Percentiles rank a stretch among this genome's conserved stretches.
Conservation (phyloP, 192 early-diverging fungal species). For the Coemansia sp. region DNA sequence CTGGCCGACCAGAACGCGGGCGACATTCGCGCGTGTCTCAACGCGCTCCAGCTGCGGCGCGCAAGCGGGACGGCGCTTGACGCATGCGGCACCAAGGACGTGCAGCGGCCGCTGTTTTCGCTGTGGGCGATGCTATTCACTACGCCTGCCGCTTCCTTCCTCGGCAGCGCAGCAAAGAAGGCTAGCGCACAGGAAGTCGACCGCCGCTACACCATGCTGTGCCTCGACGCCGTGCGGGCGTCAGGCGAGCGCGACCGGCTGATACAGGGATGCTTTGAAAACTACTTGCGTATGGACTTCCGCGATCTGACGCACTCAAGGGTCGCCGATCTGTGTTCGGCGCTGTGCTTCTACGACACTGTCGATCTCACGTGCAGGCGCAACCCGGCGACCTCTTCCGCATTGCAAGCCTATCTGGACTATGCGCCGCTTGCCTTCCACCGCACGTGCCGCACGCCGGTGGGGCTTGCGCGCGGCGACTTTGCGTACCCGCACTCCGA, state of each 20-base stretch:
- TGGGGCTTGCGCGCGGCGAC: constrained; percentile 60
- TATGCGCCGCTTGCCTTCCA: constrained; percentile 78
- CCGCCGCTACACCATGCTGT: constrained; percentile 38
- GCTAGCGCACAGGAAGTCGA: not conserved
- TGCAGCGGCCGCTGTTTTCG: constrained; percentile 72
- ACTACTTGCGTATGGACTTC: constrained; percentile 79
- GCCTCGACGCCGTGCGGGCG: constrained; percentile 47
- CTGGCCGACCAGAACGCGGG: constrained; percentile 80
- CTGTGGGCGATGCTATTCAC: constrained; percentile 86
- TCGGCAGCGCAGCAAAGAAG: constrained; percentile 14
- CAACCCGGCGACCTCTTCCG: constrained; percentile 46
- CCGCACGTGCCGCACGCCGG: constrained; percentile 74
- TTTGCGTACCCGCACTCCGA: constrained; percentile 76
- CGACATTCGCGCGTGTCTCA: constrained; percentile 87
- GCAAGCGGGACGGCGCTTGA: not conserved
- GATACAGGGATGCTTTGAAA: constrained; percentile 91
- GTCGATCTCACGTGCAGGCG: constrained; percentile 50
- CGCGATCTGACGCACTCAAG: constrained; percentile 74
- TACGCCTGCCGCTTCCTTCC: constrained; percentile 24
- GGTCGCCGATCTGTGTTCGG: constrained; percentile 62
- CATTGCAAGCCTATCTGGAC: constrained; percentile 66
- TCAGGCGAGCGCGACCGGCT: constrained; percentile 87
- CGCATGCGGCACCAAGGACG: constrained; percentile 70
- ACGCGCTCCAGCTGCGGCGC: constrained; percentile 72
- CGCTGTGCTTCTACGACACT: constrained; percentile 82